These are phyloP conservation scores for Euclidium syriacum DNA, from an alignment of 345 rosid genomes.

Conservation along the genomic window DNA sequence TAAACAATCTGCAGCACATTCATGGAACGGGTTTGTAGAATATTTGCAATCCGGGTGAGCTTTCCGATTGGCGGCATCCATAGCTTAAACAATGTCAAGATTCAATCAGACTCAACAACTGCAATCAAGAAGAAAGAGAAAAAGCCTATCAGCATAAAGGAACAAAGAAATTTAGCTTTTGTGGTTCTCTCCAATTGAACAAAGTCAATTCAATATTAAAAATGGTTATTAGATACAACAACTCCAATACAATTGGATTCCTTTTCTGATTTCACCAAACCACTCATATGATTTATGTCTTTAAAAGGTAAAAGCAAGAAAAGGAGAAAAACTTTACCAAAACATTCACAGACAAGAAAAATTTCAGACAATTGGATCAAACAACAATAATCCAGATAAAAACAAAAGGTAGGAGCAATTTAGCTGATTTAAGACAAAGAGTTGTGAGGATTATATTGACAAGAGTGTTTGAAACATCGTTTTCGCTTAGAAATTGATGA, in stretches of 20 bases:
- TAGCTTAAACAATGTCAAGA: conserved; percentile 8
- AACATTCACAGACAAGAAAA: conserved; percentile 5
- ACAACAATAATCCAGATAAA: not conserved
- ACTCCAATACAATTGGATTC: conserved; percentile 4
- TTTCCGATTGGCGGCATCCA: conserved; percentile 14
- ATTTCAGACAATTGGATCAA: not conserved
- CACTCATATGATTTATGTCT: conserved; percentile 12
- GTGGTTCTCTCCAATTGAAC: conserved; percentile 4
- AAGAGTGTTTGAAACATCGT: too few relatives aligned
- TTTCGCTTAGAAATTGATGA: too few relatives aligned
- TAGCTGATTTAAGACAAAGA: not conserved
- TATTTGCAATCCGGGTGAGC: conserved; percentile 29
- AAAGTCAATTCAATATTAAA: conserved; percentile 1
- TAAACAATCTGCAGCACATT: conserved; percentile 33
- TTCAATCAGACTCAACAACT: conserved; percentile 2
- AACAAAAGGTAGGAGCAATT: not conserved
- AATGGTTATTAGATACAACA: conserved; percentile 11
- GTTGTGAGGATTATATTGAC: too few relatives aligned
- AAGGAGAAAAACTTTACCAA: conserved; percentile 7
- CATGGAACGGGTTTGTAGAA: conserved; percentile 26
- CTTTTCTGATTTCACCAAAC: conserved; percentile 13
- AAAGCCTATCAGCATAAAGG: not conserved
- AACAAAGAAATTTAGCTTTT: not conserved
- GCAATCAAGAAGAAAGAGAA: not conserved
- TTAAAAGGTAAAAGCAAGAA: not conserved